phyloP scores from a whole-genome alignment of 225 moss, liverwort and hornwort species.

The Polytrichum commune region DNA sequence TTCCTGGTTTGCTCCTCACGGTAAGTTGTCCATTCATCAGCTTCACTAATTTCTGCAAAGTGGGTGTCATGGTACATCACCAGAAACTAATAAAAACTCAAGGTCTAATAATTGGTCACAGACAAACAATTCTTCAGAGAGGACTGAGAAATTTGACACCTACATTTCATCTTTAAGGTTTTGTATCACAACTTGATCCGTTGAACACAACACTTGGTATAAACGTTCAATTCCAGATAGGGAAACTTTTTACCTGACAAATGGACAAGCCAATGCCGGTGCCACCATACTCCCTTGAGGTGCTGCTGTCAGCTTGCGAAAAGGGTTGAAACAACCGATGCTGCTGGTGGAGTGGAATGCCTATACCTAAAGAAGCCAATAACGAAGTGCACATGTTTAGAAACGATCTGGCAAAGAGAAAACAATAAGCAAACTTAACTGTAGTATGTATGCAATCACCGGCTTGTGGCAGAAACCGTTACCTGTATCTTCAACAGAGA shows the following conservation, averaged over 20 bases:
- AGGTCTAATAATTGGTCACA: too few relatives aligned
- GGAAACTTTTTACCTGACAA: slow-evolving; percentile 55
- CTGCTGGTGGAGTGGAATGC: slow-evolving; percentile 68
- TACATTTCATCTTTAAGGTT: too few relatives aligned
- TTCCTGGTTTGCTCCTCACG: slow-evolving; percentile 75
- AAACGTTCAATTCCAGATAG: too few relatives aligned
- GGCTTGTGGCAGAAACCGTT: not conserved
- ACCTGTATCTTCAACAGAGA: slow-evolving; percentile 96
- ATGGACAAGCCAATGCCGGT: slow-evolving; percentile 94
- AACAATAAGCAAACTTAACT: not conserved
- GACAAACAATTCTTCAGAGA: too few relatives aligned
- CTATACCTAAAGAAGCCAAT: slow-evolving; percentile 50
- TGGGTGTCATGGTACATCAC: slow-evolving; percentile 3
- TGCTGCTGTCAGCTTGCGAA: slow-evolving; percentile 84
- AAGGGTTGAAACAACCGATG: slow-evolving; percentile 86
- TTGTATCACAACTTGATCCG: too few relatives aligned
- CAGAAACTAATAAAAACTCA: not conserved
- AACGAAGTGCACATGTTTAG: not conserved
- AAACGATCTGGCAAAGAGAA: not conserved
- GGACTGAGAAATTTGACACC: too few relatives aligned
- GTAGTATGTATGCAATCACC: not conserved
- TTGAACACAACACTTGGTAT: too few relatives aligned
- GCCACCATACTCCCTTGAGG: slow-evolving; percentile 87
- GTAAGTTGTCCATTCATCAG: slow-evolving; percentile 76
- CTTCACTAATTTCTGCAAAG: slow-evolving; percentile 77